A percentile compares a stretch with the other conserved stretches of the same genome.
These are phyloP conservation scores for Stemphylium lycopersici DNA, from an alignment of 2,329 filamentous ascomycete genomes.

Conservation along the genomic window DNA sequence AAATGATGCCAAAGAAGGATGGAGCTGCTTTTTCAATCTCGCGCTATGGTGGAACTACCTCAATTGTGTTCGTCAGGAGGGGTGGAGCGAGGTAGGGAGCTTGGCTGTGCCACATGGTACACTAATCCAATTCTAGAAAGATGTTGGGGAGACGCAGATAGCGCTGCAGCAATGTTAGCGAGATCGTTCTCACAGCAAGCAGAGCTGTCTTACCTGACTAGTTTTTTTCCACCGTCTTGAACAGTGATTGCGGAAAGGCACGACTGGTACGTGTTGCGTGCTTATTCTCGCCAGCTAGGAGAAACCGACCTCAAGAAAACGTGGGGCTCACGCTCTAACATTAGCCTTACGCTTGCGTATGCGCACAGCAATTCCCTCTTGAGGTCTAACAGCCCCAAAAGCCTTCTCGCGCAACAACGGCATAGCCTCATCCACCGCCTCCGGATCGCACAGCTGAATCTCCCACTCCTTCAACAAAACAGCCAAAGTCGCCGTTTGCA, in stretches of 20 bases:
- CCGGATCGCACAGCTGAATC: slow-evolving; percentile 32
- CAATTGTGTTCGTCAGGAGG: background rate
- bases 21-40: background rate
- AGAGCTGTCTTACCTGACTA: too few relatives aligned
- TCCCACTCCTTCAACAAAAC: slow-evolving; percentile 37
- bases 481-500: slow-evolving; percentile 31
- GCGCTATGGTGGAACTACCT: background rate
- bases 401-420: slow-evolving; percentile 24
- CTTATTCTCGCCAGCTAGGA: background rate
- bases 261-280: background rate
- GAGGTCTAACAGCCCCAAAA: slow-evolving; percentile 28
- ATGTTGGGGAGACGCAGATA: too few relatives aligned
- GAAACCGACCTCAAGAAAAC: too few relatives aligned
- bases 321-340: background rate
- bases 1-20: slow-evolving; percentile 6
- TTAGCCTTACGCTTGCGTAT: slow-evolving; percentile 30
- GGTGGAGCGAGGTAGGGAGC: background rate
- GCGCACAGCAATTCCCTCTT: slow-evolving; percentile 27
- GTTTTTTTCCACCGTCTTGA: too few relatives aligned
- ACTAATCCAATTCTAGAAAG: too few relatives aligned
- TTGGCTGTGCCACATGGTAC: too few relatives aligned
- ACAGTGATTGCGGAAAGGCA: too few relatives aligned
- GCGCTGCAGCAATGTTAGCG: too few relatives aligned
- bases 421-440: slow-evolving; percentile 23
- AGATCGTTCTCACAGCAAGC: too few relatives aligned